phyloP scores from a whole-genome alignment of 2,329 filamentous ascomycete genomes.

The Exophiala dermatitidis region DNA sequence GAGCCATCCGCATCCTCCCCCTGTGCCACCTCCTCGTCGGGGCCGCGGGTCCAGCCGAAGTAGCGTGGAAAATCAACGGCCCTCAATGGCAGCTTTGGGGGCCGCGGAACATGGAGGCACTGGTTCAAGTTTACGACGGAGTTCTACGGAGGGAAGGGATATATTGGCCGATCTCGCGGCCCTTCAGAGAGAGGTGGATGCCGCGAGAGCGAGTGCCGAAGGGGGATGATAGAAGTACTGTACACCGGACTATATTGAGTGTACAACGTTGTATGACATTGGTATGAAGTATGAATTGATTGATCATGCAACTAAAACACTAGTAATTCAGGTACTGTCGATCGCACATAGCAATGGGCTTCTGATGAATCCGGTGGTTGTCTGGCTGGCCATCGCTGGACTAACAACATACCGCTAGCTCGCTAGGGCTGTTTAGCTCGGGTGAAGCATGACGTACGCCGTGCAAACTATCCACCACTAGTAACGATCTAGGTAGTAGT shows the following conservation, averaged over 20 bases:
- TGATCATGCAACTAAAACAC: too few relatives aligned
- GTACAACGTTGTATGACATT: not conserved
- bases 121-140: not conserved
- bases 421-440: too few relatives aligned
- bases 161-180: constrained; percentile 67
- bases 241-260: too few relatives aligned
- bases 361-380: too few relatives aligned
- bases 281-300: not conserved
- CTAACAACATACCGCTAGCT: too few relatives aligned
- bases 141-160: constrained; percentile 39
- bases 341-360: too few relatives aligned
- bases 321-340: too few relatives aligned
- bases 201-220: constrained; percentile 41
- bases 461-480: too few relatives aligned
- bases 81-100: constrained; percentile 18
- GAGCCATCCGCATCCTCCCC: constrained; percentile 32
- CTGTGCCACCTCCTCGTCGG: constrained; percentile 43
- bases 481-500: too few relatives aligned
- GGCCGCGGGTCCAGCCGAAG: constrained; percentile 38
- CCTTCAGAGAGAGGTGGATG: constrained; percentile 69
- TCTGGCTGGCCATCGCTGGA: too few relatives aligned
- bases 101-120: constrained; percentile 7
- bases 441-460: too few relatives aligned
- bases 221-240: not conserved
- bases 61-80: constrained; percentile 30